phyloP scores from a whole-genome alignment of 2,329 filamentous ascomycete genomes.

The Pseudocercospora cruenta region DNA sequence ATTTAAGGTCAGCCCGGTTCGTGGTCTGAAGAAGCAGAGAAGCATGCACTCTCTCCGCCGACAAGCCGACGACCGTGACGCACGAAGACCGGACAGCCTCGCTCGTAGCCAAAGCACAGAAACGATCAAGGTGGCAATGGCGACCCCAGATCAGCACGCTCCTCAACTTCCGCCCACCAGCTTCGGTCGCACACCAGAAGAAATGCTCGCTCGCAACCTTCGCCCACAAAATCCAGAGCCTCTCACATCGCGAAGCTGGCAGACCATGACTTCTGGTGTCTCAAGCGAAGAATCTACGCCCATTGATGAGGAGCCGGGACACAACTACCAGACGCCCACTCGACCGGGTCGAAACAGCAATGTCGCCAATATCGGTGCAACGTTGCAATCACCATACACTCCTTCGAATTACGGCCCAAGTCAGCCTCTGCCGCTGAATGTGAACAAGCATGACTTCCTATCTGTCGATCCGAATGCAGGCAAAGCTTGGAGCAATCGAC shows the following conservation, averaged over 20 bases:
- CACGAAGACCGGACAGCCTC: constrained; percentile 17
- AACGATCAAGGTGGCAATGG: constrained; percentile 46
- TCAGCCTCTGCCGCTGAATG: constrained; percentile 13
- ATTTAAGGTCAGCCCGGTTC: constrained; percentile 38
- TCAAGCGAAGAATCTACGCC: constrained; percentile 21
- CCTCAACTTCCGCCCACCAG: constrained; percentile 1
- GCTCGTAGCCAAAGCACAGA: constrained; percentile 44
- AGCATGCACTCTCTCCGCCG: constrained; percentile 39
- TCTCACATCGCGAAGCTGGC: constrained; percentile 21
- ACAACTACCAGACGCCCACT: constrained; percentile 25
- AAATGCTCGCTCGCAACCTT: constrained; percentile 9
- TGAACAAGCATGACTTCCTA: constrained; percentile 13
- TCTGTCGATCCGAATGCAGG: constrained; percentile 16
- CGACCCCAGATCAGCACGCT: constrained; percentile 20
- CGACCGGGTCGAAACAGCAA: constrained; percentile 26
- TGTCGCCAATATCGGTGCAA: constrained; percentile 23
- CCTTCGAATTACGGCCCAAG: constrained; percentile 23
- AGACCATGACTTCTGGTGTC: constrained; percentile 16
- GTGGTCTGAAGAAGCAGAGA: constrained; percentile 37
- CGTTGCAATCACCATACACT: constrained; percentile 26
- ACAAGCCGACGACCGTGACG: constrained; percentile 25
- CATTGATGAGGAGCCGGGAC: constrained; percentile 18
- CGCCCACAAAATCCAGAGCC: constrained; percentile 4
- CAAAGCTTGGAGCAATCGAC: constrained; percentile 1
- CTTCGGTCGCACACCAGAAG: constrained; percentile 12